Evolutionary conservation across 345 rosid genomes (phyloP), one percentile per base, ranked within the genome.

Genomic region (Camelina neglecta): DNA sequence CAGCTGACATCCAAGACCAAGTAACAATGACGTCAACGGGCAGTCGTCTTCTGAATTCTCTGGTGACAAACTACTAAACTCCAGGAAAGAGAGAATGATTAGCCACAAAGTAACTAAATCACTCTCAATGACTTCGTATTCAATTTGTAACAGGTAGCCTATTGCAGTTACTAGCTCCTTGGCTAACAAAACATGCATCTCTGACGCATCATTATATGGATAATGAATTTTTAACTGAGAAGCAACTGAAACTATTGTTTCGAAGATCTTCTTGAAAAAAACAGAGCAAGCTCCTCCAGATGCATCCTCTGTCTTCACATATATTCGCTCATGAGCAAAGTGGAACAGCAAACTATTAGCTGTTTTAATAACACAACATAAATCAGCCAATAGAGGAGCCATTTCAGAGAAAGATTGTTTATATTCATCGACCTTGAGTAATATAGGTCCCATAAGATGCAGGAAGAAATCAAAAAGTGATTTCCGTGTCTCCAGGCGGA

Each of bases 361-460:
- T 35, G 90, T 81, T 81, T 83, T 84, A 23, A 90, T 78, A 39
- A 77, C 80, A 78, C 87, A 62, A 68, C 80, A 83, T 66, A 78
- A 74, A 77, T 86, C 88, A 75, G 60, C 58, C 75, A 84, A 82
- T 16, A 45, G 50, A 51, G 83, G 57, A 55, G 79, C 73, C 41
- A 42, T 63, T 79, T 82, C 85, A 57, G 85, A 60, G 59, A 83
- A 54, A 58, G 84, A 65, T 55, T 85, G 75, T 67, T 72, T 64
- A 77, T 79, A 79, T 48, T 79, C 81, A 75, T 83, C 81, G 76
- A 90, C 83, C 89, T 89, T 73, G 29, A 69, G 66, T 76, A 90
- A 65, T 72, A 88, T 76, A 44, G 98, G 99, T 78, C 92, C 94
- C 87, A 88, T 84, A 74, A 90, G 86, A 82, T 86, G 91, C 75